Conservation (phyloP, 768 basidiomycete species). For the Collybiopsis luxurians region DNA sequence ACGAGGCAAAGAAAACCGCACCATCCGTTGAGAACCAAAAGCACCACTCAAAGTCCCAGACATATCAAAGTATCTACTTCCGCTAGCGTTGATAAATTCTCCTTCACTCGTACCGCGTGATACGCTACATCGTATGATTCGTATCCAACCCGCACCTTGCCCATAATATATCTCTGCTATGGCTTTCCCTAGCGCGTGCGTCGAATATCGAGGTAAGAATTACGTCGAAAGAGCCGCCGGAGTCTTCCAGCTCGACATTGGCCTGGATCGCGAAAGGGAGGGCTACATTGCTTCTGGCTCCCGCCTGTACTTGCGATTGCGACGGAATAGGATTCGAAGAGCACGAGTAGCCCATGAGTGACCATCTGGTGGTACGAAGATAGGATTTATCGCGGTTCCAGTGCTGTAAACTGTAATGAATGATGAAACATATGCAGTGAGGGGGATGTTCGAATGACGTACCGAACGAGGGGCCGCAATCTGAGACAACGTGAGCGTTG, state of each 20-base stretch:
- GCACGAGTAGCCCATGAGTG: slow-evolving; percentile 80
- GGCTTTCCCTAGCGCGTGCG: slow-evolving; percentile 67
- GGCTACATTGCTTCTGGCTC: slow-evolving; percentile 43
- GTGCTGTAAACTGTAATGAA: slow-evolving; percentile 58
- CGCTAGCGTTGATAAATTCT: slow-evolving; percentile 34
- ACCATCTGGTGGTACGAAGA: slow-evolving; percentile 94
- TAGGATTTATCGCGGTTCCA: slow-evolving; percentile 78
- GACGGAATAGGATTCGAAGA: slow-evolving; percentile 15
- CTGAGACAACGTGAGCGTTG: slow-evolving; percentile 68
- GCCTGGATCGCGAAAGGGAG: slow-evolving; percentile 51
- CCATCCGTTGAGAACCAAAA: slow-evolving; percentile 72
- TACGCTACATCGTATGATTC: slow-evolving; percentile 59
- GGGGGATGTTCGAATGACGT: slow-evolving; percentile 20
- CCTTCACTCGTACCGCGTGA: slow-evolving; percentile 55
- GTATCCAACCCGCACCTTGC: slow-evolving; percentile 63
- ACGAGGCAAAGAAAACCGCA: slow-evolving; percentile 23
- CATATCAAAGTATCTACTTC: slow-evolving; percentile 27
- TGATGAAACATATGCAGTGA: slow-evolving; percentile 1
- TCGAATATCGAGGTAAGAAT: slow-evolving; percentile 60
- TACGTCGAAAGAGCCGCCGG: slow-evolving; percentile 57
- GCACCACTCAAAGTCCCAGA: slow-evolving; percentile 39
- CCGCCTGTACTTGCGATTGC: slow-evolving; percentile 10
- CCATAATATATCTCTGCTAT: slow-evolving; percentile 75
- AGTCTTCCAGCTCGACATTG: slow-evolving; percentile 40
- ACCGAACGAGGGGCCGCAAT: slow-evolving; percentile 94